Percentiles rank a stretch among this genome's conserved stretches.
Conservation (phyloP, 2,329 filamentous ascomycete species). For the Ploettnerulaceae sp. region DNA sequence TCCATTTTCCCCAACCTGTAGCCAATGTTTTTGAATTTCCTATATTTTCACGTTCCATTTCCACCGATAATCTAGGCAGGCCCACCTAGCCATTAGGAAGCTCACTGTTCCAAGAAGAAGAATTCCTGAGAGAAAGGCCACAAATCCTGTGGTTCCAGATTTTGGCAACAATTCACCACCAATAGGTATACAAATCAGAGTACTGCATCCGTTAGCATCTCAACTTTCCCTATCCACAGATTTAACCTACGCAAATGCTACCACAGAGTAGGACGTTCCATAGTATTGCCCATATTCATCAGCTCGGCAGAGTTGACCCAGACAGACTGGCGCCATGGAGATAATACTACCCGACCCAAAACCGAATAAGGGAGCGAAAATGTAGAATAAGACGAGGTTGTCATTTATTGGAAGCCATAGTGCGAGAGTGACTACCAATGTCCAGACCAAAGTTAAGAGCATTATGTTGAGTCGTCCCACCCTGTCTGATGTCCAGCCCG, state of each 20-base stretch:
- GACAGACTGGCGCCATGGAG: slow-evolving; percentile 30
- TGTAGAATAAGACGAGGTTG: slow-evolving; percentile 26
- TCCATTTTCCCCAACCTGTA: too few relatives aligned
- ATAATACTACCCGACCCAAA: slow-evolving; percentile 32
- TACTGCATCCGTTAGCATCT: slow-evolving; percentile 12
- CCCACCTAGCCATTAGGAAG: slow-evolving; percentile 31
- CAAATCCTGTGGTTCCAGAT: slow-evolving; percentile 24
- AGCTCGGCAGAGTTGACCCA: slow-evolving; percentile 30
- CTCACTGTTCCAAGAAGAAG: slow-evolving; percentile 23
- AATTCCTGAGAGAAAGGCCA: slow-evolving; percentile 28
- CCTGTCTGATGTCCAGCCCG: slow-evolving; percentile 27
- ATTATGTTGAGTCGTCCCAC: slow-evolving; percentile 28
- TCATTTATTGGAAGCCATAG: slow-evolving; percentile 27
- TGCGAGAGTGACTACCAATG: slow-evolving; percentile 22
- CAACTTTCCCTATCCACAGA: neutral
- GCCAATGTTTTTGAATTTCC: too few relatives aligned
- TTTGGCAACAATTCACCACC: slow-evolving; percentile 26
- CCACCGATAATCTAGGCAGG: slow-evolving; percentile 30
- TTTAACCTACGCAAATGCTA: slow-evolving; percentile 31
- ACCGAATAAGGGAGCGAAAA: slow-evolving; percentile 30
- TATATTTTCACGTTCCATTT: slow-evolving; percentile 28
- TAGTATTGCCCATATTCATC: slow-evolving; percentile 31
- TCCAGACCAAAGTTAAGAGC: slow-evolving; percentile 24
- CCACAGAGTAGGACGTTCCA: slow-evolving; percentile 29
- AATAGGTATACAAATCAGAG: slow-evolving; percentile 29